Evolutionary conservation across 1,284 basidiomycete genomes (phyloP).

Genomic region (Trichosporon asahii): DNA sequence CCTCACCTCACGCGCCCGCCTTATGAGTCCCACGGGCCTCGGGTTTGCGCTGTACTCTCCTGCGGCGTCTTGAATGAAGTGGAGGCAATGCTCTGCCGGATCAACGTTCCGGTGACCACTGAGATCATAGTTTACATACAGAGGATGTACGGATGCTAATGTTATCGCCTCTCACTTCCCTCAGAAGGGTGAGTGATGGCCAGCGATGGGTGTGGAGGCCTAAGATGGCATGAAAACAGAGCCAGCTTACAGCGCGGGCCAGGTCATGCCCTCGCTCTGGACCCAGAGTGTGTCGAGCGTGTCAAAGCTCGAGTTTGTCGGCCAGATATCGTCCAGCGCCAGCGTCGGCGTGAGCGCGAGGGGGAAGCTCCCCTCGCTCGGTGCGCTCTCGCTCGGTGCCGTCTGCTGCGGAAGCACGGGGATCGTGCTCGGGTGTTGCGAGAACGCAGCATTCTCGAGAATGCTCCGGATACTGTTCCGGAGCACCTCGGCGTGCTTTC

Average conservation of each 20-base stretch:
- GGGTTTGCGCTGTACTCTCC: neutral
- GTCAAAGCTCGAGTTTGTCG: neutral
- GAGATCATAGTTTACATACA: neutral
- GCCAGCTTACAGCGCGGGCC: neutral
- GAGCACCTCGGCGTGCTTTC: neutral
- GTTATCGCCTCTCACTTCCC: neutral
- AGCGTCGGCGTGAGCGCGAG: neutral
- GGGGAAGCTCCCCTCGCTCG: neutral
- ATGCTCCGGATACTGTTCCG: neutral
- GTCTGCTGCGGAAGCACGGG: neutral
- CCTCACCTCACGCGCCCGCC: too few relatives aligned
- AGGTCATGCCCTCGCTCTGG: neutral
- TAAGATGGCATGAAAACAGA: too few relatives aligned
- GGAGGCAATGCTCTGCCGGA: too few relatives aligned
- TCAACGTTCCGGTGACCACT: too few relatives aligned
- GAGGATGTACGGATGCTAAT: neutral
- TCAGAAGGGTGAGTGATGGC: too few relatives aligned
- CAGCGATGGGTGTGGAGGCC: too few relatives aligned
- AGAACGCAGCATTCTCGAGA: neutral
- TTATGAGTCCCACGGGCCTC: neutral
- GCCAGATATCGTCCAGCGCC: constrained; percentile 6
- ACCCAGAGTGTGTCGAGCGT: constrained; percentile 6
- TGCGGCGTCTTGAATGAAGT: too few relatives aligned
- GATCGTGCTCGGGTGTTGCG: neutral
- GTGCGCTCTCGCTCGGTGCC: neutral